Evolutionary conservation across 306 rosid genomes (phyloP), one percentile per base, ranked within the genome.

Genomic region (Cajanus cajan): DNA sequence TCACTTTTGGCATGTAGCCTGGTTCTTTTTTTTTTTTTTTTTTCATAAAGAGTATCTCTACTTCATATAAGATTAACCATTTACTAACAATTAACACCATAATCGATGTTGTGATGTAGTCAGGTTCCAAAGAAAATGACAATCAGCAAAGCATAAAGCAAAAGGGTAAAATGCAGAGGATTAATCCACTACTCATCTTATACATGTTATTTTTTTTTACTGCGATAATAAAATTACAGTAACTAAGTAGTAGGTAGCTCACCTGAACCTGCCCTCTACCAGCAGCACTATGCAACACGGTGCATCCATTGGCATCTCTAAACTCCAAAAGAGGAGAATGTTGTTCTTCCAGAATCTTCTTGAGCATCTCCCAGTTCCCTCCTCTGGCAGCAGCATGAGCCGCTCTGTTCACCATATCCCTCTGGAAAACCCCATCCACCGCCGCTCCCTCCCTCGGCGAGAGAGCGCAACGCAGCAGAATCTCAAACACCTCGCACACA

Each of bases 181-280:
- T 66, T 2, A 70, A 50, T 69, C 50, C 78, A 39, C 48, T n/a
- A n/a, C n/a, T n/a, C n/a, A n/a, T n/a, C n/a, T n/a, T n/a, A n/a
- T n/a, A n/a, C n/a, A n/a, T n/a, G n/a, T n/a, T n/a, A n/a, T n/a
- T n/a, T n/a, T n/a, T n/a, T n/a, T n/a, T n/a, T n/a, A n/a, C n/a
- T n/a, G n/a, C n/a, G n/a, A n/a, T n/a, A 48, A 82, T 47, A 4
- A 13, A 73, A 52, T 39, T 39, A 59, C 80, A 74, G 5, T 33
- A 21, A 22, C 2, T 3, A 51, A 8, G 0, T 0, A 18, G 2
- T 0, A 8, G 34, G 7, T 52, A 1, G 1, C 86, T 85, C 40
- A 92, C 97, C 96, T 94, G 86, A 82, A 88, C 77, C 67, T 94
- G 96, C 1, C 98, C 98, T 82, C 93, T 89, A n/a, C 77, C 94